These are phyloP conservation scores for Papiliotrema terrestris DNA, from an alignment of 1,284 basidiomycete species.

Conservation along the genomic window DNA sequence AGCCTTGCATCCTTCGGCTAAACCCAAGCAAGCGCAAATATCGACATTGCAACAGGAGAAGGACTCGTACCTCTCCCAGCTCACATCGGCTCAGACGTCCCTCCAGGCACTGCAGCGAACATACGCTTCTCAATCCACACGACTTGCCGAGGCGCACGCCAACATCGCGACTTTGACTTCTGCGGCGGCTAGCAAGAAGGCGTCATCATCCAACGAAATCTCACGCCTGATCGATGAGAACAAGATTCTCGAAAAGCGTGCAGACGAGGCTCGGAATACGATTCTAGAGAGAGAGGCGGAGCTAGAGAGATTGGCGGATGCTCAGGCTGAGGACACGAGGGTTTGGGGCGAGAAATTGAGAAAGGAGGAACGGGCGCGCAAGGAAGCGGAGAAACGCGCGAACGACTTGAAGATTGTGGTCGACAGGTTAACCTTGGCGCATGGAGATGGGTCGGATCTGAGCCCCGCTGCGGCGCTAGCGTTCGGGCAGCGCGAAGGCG, in stretches of 20 bases:
- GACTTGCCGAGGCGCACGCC: slow-evolving; percentile 40
- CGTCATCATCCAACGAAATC: slow-evolving; percentile 32
- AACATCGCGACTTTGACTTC: slow-evolving; percentile 43
- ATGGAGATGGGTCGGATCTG: slow-evolving; percentile 45
- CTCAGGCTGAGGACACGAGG: slow-evolving; percentile 46
- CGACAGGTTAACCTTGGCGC: slow-evolving; percentile 41
- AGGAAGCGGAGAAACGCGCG: slow-evolving; percentile 48
- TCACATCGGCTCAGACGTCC: slow-evolving; percentile 29
- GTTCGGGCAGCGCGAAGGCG: slow-evolving; percentile 58
- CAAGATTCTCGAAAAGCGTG: slow-evolving; percentile 35
- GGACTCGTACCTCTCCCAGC: slow-evolving; percentile 28
- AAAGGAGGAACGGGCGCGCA: slow-evolving; percentile 45
- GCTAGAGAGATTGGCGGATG: slow-evolving; percentile 37
- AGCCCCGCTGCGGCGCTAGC: slow-evolving; percentile 84
- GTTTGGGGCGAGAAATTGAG: slow-evolving; percentile 47
- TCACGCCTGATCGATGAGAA: slow-evolving; percentile 40
- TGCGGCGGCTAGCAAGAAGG: slow-evolving; percentile 41
- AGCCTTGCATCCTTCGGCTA: neutral
- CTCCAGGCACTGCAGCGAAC: slow-evolving; percentile 34
- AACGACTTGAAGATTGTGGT: slow-evolving; percentile 47
- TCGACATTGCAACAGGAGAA: slow-evolving; percentile 34
- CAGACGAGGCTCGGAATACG: slow-evolving; percentile 36
- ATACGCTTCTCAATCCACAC: slow-evolving; percentile 39
- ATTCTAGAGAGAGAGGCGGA: slow-evolving; percentile 46
- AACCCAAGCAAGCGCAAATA: slow-evolving; percentile 34